Base-by-base conservation (phyloP, 495 filamentous ascomycete genomes). In the Bombardia bombarda region DNA sequence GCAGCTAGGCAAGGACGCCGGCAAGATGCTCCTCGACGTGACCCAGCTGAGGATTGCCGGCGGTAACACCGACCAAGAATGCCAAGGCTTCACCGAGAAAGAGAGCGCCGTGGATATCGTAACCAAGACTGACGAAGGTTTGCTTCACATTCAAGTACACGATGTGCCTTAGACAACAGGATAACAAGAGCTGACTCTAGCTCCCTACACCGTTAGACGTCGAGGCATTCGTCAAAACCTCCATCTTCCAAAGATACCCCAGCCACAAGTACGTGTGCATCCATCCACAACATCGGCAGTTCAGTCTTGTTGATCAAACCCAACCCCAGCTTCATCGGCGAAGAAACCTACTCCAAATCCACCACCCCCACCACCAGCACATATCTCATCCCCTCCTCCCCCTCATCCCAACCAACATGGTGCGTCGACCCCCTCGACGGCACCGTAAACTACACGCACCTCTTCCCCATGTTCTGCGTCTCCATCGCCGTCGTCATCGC, bases 391-490 rank as follows among this genome's bases (percentile, higher is more conserved):
- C 60, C 65, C 33, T 17, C 38, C 6, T n/a, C 26, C 1, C n/a
- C 42, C 13, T 34, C 42, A 2, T n/a, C n/a, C n/a, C n/a, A n/a
- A n/a, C 82, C 81, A 32, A 86, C 80, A 44, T 86, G 81, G 82
- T 78, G 74, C 54, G 70, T 84, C 28, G 81, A 86, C 54, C 80
- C 80, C 6, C 59, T 84, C 32, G 80, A 86, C 47, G 81, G 81
- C 52, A 86, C 82, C 12, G 80, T 84, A 40, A 84, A 84, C 61
- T 84, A 80, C 60, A 83, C 77, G 12, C 81, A 86, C 57, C 62
- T 82, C 10, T 82, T 83, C 61, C 82, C 80, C 37, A 80, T 83
- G 78, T 84, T 83, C 66, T 86, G 81, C 56, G 73, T 83, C 48
- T 78, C 73, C 22, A 82, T 84, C 56, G 80, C 62, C 38, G 75